These are phyloP conservation scores for Coemansia sp. DNA, from an alignment of 192 early-diverging fungal genomes.

Conservation along the genomic window DNA sequence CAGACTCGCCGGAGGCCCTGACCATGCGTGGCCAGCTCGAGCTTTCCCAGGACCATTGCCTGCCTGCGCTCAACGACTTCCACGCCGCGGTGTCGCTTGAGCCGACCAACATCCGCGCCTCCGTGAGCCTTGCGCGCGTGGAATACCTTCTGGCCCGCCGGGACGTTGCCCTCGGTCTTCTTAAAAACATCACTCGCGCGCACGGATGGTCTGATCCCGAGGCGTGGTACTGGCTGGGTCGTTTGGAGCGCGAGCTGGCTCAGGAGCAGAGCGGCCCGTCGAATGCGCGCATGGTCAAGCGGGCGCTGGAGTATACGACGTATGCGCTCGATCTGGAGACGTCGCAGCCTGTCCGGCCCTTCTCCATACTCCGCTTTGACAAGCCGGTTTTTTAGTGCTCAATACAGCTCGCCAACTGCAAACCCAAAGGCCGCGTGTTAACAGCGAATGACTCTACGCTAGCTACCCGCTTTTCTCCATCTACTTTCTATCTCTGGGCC, in stretches of 20 bases:
- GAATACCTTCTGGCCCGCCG: constrained; percentile 43
- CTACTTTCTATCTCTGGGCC: no score
- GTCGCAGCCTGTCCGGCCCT: constrained; percentile 45
- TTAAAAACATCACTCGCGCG: constrained; percentile 49
- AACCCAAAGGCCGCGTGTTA: no score
- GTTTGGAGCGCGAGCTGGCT: constrained; percentile 49
- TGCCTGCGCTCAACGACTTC: constrained; percentile 45
- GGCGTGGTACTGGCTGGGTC: constrained; percentile 53
- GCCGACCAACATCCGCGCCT: constrained; percentile 40
- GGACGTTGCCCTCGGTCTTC: constrained; percentile 48
- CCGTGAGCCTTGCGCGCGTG: constrained; percentile 42
- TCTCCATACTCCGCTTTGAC: constrained; percentile 19
- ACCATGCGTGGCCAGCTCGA: constrained; percentile 46
- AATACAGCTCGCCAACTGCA: no score
- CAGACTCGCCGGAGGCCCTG: constrained; percentile 48
- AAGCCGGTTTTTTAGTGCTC: neutral
- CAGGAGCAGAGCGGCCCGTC: constrained; percentile 14
- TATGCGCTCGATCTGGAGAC: constrained; percentile 52
- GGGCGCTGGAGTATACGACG: constrained; percentile 37
- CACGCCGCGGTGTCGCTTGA: constrained; percentile 48
- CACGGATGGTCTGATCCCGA: constrained; percentile 55
- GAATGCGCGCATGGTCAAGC: constrained; percentile 16
- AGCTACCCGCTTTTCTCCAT: no score
- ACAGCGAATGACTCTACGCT: no score
- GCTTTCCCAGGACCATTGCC: constrained; percentile 19